Conservation (phyloP, 495 filamentous ascomycete genomes). For the Mytilinidion resinicola region DNA sequence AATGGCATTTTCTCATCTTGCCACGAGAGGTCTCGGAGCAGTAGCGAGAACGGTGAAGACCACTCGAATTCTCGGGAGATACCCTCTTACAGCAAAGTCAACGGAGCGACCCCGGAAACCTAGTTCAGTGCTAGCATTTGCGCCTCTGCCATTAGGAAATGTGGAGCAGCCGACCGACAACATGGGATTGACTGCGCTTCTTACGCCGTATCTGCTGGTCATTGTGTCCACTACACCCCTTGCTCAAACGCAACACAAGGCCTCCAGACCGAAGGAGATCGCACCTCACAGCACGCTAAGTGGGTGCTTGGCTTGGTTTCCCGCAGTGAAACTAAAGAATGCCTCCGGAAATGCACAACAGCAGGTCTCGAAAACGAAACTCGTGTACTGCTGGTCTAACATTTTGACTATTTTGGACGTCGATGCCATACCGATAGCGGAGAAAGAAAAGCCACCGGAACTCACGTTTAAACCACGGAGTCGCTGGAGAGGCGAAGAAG, state of each 20-base stretch:
- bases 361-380: slow-evolving; percentile 63
- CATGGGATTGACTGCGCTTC: slow-evolving; percentile 87
- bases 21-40: slow-evolving; percentile 81
- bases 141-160: slow-evolving; percentile 84
- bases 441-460: slow-evolving; percentile 61
- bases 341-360: slow-evolving; percentile 48
- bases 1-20: slow-evolving; percentile 97
- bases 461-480: slow-evolving; percentile 77
- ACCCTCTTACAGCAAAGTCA: slow-evolving; percentile 56
- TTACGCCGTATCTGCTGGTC: slow-evolving; percentile 91
- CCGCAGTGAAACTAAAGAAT: slow-evolving; percentile 83
- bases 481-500: slow-evolving; percentile 89
- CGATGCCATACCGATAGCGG: slow-evolving; percentile 57
- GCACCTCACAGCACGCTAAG: slow-evolving; percentile 84
- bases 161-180: slow-evolving; percentile 80
- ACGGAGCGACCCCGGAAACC: slow-evolving; percentile 68
- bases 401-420: slow-evolving; percentile 87
- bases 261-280: slow-evolving; percentile 81
- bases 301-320: slow-evolving; percentile 94
- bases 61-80: slow-evolving; percentile 83
- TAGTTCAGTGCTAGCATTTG: slow-evolving; percentile 90
- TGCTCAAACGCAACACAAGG: slow-evolving; percentile 93
- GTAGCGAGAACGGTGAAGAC: slow-evolving; percentile 82
- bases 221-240: slow-evolving; percentile 95
- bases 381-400: slow-evolving; percentile 99